Evolutionary conservation across 352 stramenopile genomes (phyloP).

Genomic region (Globisporangium paroecandrum): DNA sequence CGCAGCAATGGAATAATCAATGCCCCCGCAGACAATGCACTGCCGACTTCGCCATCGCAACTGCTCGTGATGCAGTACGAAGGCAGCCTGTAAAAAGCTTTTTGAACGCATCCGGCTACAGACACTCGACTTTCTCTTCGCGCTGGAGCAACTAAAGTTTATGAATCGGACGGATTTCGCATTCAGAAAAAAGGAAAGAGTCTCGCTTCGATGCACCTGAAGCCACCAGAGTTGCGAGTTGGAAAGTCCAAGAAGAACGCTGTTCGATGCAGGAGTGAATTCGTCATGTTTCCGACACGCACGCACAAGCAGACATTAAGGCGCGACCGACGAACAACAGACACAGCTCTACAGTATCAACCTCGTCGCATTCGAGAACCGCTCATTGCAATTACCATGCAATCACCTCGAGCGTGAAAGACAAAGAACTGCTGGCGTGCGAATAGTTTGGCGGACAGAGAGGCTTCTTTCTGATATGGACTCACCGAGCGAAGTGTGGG

Average conservation of each 20-base stretch:
- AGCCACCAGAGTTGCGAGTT: no score
- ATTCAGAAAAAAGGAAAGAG: neutral
- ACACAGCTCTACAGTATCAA: neutral
- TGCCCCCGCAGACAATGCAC: neutral
- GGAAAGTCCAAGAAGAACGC: neutral
- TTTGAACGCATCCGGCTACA: neutral
- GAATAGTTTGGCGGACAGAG: neutral
- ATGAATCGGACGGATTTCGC: neutral
- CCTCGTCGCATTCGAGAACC: neutral
- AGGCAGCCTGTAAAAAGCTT: constrained; percentile 12
- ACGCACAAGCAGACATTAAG: neutral
- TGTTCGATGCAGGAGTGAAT: neutral
- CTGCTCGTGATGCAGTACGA: constrained; percentile 20
- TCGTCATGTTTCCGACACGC: neutral
- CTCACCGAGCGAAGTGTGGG: neutral
- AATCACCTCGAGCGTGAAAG: neutral
- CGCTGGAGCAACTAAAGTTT: neutral
- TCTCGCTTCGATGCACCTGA: no score
- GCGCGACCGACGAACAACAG: neutral
- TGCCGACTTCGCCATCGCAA: constrained; percentile 6
- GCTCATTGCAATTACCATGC: neutral
- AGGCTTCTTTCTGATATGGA: neutral
- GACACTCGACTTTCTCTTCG: neutral
- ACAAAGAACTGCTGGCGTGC: neutral
- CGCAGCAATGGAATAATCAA: neutral